Evolutionary conservation across 108 stramenopile species (phyloP).

Genomic region (Chaetoceros tenuissimus): DNA sequence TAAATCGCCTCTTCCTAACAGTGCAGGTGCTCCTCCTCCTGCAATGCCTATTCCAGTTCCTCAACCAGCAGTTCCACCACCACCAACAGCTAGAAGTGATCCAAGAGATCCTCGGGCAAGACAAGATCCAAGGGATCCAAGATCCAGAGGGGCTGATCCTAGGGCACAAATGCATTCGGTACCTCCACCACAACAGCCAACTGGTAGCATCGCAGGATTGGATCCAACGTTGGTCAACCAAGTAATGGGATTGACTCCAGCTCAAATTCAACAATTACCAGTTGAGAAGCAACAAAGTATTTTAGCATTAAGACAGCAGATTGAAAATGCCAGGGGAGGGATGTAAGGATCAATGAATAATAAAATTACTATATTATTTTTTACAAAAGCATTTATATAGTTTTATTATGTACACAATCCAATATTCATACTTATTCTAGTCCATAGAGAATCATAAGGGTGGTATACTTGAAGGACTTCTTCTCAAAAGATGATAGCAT

Average conservation of each 20-base stretch:
- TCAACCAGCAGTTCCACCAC: conserved; percentile 18
- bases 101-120: conserved; percentile 15
- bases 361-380: too few relatives aligned
- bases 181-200: conserved; percentile 18
- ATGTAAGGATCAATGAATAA: too few relatives aligned
- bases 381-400: too few relatives aligned
- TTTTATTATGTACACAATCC: too few relatives aligned
- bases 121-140: conserved; percentile 15
- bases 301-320: conserved; percentile 75
- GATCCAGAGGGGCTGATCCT: conserved; percentile 22
- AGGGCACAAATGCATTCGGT: conserved; percentile 31
- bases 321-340: conserved; percentile 21
- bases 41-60: conserved; percentile 29
- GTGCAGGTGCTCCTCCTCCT: conserved; percentile 34
- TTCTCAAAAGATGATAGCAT: too few relatives aligned
- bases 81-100: conserved; percentile 11
- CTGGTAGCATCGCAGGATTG: conserved; percentile 37
- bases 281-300: conserved; percentile 85
- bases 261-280: conserved; percentile 78
- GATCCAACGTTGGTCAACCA: conserved; percentile 77
- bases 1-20: conserved; percentile 49
- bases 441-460: too few relatives aligned
- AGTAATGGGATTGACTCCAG: conserved; percentile 78
- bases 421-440: too few relatives aligned
- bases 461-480: too few relatives aligned